Percentiles rank a stretch among this genome's conserved stretches.
These are phyloP conservation scores for Blastocystis sp. DNA, from an alignment of 352 stramenopile genomes.

Conservation along the genomic window DNA sequence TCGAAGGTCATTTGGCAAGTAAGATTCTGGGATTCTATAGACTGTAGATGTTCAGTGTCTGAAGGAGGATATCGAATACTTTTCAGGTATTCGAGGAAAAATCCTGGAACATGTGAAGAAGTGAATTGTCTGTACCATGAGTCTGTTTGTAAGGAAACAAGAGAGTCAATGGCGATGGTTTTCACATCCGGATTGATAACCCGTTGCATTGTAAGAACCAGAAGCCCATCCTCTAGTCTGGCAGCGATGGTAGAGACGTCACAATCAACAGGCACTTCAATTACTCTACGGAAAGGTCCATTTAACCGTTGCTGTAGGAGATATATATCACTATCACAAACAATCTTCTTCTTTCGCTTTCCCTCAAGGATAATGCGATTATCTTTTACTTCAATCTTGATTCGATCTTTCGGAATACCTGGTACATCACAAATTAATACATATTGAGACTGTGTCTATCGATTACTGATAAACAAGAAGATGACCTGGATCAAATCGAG, in stretches of 20 bases:
- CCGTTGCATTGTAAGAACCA: conserved; percentile 55
- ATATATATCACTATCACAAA: conserved; percentile 26
- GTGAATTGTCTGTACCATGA: not conserved
- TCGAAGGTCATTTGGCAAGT: conserved; percentile 27
- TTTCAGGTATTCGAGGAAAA: not conserved
- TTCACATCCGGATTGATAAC: not conserved
- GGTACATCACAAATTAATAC: conserved; percentile 48
- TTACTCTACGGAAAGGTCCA: conserved; percentile 25
- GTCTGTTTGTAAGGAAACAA: conserved; percentile 11
- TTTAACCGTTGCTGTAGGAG: not conserved
- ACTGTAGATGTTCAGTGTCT: conserved; percentile 36
- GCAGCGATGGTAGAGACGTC: conserved; percentile 16
- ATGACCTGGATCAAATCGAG: conserved; percentile 40
- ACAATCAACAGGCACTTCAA: conserved; percentile 19
- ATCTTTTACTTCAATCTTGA: conserved; percentile 58
- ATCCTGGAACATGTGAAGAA: conserved; percentile 46
- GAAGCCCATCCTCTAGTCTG: conserved; percentile 50
- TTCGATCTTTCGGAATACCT: conserved; percentile 55
- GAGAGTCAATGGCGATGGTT: not conserved
- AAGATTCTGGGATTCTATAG: not conserved
- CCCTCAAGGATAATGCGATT: conserved; percentile 41
- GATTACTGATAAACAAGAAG: not conserved
- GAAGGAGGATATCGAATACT: conserved; percentile 31
- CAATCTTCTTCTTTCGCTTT: conserved; percentile 62
- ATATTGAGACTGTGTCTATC: conserved; percentile 29